phyloP scores from a whole-genome alignment of 495 filamentous ascomycete species.

The Immersiella caudata region DNA sequence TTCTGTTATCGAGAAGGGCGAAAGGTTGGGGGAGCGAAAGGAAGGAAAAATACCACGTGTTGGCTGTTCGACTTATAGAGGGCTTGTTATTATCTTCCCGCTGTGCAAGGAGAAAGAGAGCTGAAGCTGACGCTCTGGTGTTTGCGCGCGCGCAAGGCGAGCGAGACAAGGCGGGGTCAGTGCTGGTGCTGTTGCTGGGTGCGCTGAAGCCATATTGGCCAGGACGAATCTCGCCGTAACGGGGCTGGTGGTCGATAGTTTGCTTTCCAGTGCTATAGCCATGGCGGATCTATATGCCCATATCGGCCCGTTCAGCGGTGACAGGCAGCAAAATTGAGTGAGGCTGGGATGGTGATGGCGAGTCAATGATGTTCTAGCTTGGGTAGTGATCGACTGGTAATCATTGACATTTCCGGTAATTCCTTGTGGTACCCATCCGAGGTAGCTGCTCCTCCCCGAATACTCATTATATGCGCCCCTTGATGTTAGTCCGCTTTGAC shows the following conservation, averaged over 20 bases:
- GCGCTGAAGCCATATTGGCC: neutral
- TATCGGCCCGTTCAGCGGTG: neutral
- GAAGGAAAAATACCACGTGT: neutral
- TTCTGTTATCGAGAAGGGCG: neutral
- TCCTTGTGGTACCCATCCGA: neutral
- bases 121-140: neutral
- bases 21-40: neutral
- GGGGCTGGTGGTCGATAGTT: no score
- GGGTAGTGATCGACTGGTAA: neutral
- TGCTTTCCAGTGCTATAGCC: no score
- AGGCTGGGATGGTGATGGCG: neutral
- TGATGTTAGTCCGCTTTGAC: neutral
- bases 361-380: neutral
- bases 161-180: neutral
- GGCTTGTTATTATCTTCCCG: neutral
- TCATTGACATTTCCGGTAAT: neutral
- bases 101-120: neutral
- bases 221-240: no score
- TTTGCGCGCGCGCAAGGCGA: neutral
- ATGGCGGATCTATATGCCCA: no score
- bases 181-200: neutral
- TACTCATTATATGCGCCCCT: neutral
- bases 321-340: neutral
- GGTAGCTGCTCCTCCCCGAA: neutral
- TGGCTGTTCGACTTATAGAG: neutral